These are phyloP conservation scores for Crucibulum laeve DNA, from an alignment of 768 basidiomycete genomes.

Conservation along the genomic window DNA sequence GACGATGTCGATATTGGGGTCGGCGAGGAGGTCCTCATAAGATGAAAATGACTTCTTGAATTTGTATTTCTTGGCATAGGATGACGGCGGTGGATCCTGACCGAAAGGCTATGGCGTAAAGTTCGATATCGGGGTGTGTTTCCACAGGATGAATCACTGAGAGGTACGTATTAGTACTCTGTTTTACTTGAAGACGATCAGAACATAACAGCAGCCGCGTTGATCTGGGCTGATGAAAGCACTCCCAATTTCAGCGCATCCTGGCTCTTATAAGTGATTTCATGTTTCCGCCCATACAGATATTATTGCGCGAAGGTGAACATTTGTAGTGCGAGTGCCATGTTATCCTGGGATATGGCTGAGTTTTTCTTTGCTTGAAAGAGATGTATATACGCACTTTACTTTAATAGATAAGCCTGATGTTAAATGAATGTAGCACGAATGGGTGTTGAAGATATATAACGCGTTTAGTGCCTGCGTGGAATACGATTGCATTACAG, in stretches of 20 bases:
- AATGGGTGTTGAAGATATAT: too few species aligned
- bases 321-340: conserved; percentile 18
- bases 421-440: too few species aligned
- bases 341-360: too few species aligned
- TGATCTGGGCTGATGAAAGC: conserved; percentile 20
- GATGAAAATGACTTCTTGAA: conserved; percentile 40
- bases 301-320: conserved; percentile 19
- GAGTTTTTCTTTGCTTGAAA: too few species aligned
- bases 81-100: conserved; percentile 30
- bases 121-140: conserved; percentile 21
- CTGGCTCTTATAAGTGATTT: conserved; percentile 14
- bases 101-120: conserved; percentile 25
- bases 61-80: conserved; percentile 43
- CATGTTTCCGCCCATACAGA: conserved; percentile 14
- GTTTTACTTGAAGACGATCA: neutral
- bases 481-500: too few species aligned
- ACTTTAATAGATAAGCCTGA: too few species aligned
- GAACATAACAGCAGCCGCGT: conserved; percentile 10
- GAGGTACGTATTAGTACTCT: neutral
- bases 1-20: conserved; percentile 48
- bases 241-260: conserved; percentile 21
- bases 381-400: too few species aligned
- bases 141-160: conserved; percentile 18
- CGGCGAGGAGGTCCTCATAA: conserved; percentile 40
- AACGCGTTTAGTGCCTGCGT: too few species aligned